A percentile compares a stretch with the other conserved stretches of the same genome.
Conservation (phyloP, 2,329 filamentous ascomycete genomes). For the Xylariaceae sp. region DNA sequence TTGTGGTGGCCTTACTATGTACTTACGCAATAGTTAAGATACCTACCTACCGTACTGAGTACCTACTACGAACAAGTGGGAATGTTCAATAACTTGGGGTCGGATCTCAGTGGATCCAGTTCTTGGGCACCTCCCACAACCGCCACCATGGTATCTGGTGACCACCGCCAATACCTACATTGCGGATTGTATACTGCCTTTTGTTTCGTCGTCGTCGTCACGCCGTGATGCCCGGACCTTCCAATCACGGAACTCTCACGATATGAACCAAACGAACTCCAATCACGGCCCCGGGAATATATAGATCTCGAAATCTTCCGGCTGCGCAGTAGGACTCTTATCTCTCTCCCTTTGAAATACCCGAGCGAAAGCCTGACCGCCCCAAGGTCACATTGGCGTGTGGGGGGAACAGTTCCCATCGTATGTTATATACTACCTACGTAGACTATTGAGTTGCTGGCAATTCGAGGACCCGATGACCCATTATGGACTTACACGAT, state of each 20-base stretch:
- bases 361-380: constrained; percentile 1
- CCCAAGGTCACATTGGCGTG: background rate
- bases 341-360: background rate
- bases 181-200: constrained; percentile 1
- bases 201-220: constrained; percentile 16
- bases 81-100: no score
- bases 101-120: no score
- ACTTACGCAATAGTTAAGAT: no score
- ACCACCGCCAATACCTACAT: background rate
- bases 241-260: constrained; percentile 14
- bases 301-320: constrained; percentile 14
- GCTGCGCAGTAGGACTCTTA: constrained; percentile 7
- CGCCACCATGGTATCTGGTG: no score
- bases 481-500: constrained; percentile 4
- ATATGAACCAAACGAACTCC: background rate
- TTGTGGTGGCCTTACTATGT: no score
- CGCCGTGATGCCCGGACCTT: constrained; percentile 1
- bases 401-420: background rate
- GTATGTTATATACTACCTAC: background rate
- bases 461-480: constrained; percentile 7
- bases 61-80: no score
- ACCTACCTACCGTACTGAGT: no score
- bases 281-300: constrained; percentile 16
- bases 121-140: no score
- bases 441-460: constrained; percentile 2